A percentile compares a stretch with the other conserved stretches of the same genome.
phyloP scores from a whole-genome alignment of 2,329 filamentous ascomycete genomes.

The Penicillium griseofulvum region DNA sequence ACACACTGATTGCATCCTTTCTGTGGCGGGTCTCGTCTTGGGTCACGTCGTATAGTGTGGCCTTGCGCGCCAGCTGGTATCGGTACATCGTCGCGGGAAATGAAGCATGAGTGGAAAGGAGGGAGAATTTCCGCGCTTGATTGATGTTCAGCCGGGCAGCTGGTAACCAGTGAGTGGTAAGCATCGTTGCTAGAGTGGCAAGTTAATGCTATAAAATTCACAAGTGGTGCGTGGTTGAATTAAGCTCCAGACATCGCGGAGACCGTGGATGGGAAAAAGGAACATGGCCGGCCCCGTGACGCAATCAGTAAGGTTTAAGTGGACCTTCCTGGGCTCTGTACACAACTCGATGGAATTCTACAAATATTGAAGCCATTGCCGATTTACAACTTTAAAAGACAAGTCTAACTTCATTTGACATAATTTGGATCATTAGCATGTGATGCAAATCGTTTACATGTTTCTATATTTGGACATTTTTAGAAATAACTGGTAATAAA shows the following conservation, averaged over 20 bases:
- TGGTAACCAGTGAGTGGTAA: slow-evolving; percentile 1
- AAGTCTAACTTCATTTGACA: background rate
- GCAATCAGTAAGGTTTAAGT: background rate
- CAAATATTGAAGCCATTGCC: background rate
- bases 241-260: background rate
- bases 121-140: slow-evolving; percentile 2
- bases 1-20: slow-evolving; percentile 4
- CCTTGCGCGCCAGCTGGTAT: slow-evolving; percentile 4
- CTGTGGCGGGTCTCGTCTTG: slow-evolving; percentile 8
- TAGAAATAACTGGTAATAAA: background rate
- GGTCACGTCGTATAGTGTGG: slow-evolving; percentile 4
- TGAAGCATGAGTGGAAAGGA: slow-evolving; percentile 4
- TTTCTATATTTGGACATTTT: background rate
- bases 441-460: background rate
- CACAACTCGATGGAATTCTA: background rate
- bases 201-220: background rate
- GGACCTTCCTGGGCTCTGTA: background rate
- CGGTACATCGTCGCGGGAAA: slow-evolving; percentile 10
- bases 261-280: background rate
- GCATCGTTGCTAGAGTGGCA: background rate
- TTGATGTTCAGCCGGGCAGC: slow-evolving; percentile 4
- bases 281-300: background rate
- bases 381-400: background rate
- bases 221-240: background rate
- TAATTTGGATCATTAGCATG: background rate